Base-by-base conservation (phyloP, 1,139 yeast species). In the Yamadazyma friedrichii region DNA sequence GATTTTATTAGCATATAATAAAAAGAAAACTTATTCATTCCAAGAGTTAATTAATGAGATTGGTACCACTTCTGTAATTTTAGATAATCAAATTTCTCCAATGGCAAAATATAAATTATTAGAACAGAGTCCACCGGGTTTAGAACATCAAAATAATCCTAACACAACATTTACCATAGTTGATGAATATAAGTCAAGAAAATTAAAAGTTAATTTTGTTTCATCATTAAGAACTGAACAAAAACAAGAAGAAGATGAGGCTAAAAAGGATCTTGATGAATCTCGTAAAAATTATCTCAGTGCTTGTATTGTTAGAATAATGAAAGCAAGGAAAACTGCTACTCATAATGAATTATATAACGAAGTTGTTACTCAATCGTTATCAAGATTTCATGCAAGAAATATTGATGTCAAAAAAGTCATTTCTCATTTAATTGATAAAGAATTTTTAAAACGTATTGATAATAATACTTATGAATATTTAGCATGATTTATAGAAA, bases 231-330 rank as follows among this genome's bases (percentile, higher is more conserved):
- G 87, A 64, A 72, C 79, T 37, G 97, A 91, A 54, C 76, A 78
- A 38, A 79, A 74, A 55, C 86, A 77, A 49, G 98, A 93, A 56
- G 80, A 80, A 33, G 91, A 83, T 40, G 95, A 88, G 48, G 82
- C 95, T 1, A 84, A 80, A 53, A 84, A 84, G 62, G 96, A 89
- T 58, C 80, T 93, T 48, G 89, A 84, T 52, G 93, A 88, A 56
- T 88, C 89, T 46, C 80, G 98, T 54, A 88, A 84, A 67, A 80
- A 86, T 58, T 84, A 84, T 65, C 74, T 93, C 55, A 88, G 89
- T 58, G 96, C 98, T 1, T 87, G 95, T 55, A 88, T 93, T 64
- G 98, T 93, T 35, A 79, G 98, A 55, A 88, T 93, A 56, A 93
- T 93, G 98, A 93, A 93, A 68, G 91, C 96, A 1, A 78, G 97